Evolutionary conservation across 805 yeast species (phyloP).

Genomic region (Yamadazyma sp.): DNA sequence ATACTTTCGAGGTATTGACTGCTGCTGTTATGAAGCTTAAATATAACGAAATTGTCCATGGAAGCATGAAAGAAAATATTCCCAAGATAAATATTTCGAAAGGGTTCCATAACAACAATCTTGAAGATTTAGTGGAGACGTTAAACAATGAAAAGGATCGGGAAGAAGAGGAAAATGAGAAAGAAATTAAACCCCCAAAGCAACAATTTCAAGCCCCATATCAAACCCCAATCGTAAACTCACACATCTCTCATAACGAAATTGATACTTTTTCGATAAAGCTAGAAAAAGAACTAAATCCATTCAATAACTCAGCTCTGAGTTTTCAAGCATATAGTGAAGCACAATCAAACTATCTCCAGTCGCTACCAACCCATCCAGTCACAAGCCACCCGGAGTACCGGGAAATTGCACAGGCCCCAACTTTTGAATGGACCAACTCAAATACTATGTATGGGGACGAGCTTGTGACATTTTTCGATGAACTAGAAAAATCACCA

Average conservation of each 20-base stretch:
- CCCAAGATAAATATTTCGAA: constrained; percentile 22
- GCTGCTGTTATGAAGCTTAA: constrained; percentile 67
- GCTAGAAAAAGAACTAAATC: constrained; percentile 11
- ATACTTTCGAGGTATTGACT: constrained; percentile 67
- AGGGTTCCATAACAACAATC: constrained; percentile 38
- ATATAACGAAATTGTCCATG: constrained; percentile 38
- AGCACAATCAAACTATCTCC: background rate
- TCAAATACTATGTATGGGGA: constrained; percentile 9
- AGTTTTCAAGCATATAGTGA: too few species aligned
- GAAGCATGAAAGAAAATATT: constrained; percentile 20
- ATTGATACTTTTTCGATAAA: constrained; percentile 5
- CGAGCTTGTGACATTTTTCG: constrained; percentile 14
- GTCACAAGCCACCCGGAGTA: too few species aligned
- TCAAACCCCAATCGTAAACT: too few species aligned
- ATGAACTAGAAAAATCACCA: constrained; percentile 17
- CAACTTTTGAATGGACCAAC: constrained; percentile 18
- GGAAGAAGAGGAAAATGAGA: background rate
- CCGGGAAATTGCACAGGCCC: too few species aligned
- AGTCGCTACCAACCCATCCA: background rate
- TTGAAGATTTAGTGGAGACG: constrained; percentile 38
- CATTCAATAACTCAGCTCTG: too few species aligned
- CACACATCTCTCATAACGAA: constrained; percentile 2
- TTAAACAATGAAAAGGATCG: constrained; percentile 17
- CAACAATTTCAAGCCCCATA: too few species aligned
- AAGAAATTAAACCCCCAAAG: too few species aligned